Percentiles rank a stretch among this genome's conserved stretches.
phyloP scores from a whole-genome alignment of 495 filamentous ascomycete species.

The Copromyces sp. region DNA sequence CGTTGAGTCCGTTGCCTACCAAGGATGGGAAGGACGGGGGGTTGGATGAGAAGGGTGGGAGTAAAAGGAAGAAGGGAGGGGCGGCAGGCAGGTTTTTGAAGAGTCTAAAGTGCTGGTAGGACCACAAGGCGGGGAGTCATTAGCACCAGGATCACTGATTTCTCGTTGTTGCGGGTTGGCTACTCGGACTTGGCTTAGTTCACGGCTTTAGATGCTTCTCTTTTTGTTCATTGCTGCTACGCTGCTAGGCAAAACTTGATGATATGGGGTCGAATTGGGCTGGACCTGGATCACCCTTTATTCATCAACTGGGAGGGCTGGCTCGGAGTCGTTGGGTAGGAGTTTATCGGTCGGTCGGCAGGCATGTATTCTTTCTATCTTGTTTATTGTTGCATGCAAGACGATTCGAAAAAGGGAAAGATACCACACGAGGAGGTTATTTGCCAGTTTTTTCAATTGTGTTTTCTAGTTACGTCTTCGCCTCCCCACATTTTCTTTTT shows the following conservation, averaged over 20 bases:
- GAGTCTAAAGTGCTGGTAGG: conserved; percentile 40
- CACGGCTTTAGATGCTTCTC: not conserved
- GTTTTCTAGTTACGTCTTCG: not conserved
- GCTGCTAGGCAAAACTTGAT: not conserved
- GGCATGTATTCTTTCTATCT: not conserved
- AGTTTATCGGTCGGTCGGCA: not conserved
- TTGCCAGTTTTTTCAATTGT: not conserved
- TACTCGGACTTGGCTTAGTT: not conserved
- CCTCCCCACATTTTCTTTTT: not conserved
- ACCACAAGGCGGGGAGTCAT: not conserved
- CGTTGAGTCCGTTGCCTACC: conserved; percentile 35
- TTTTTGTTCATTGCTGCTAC: not conserved
- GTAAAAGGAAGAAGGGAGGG: conserved; percentile 21
- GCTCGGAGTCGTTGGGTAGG: not conserved
- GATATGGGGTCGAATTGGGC: not conserved
- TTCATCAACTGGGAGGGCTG: not conserved
- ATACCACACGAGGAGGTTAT: not conserved
- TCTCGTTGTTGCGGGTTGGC: not conserved
- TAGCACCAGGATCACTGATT: not conserved
- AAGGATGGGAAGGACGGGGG: conserved; percentile 20
- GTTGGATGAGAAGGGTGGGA: conserved; percentile 24
- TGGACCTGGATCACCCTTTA: not conserved
- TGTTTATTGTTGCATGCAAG: not conserved
- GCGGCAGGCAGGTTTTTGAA: conserved; percentile 33
- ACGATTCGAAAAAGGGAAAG: not conserved